These are phyloP conservation scores for Lactifluus subvellereus DNA, from an alignment of 768 basidiomycete species.

Conservation along the genomic window DNA sequence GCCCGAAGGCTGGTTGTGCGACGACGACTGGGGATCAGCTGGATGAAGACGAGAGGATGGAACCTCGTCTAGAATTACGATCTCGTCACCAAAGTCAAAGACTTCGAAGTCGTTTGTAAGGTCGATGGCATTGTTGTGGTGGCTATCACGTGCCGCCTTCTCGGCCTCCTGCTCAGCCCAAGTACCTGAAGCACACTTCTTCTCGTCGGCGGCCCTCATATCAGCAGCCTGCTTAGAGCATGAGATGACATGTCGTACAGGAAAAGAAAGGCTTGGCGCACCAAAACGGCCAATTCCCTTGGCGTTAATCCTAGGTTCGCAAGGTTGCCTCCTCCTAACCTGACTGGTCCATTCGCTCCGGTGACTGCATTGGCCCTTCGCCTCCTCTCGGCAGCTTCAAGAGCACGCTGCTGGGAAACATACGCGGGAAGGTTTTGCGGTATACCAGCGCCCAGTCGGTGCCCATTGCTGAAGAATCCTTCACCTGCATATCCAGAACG, in stretches of 20 bases:
- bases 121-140: conserved; percentile 54
- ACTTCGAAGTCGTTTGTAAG: conserved; percentile 39
- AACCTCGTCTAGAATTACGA: conserved; percentile 29
- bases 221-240: conserved; percentile 71
- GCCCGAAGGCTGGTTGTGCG: conserved; percentile 1
- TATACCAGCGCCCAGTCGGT: conserved; percentile 56
- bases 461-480: conserved; percentile 80
- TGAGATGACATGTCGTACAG: neutral
- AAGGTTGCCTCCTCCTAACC: conserved; percentile 51
- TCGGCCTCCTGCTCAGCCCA: conserved; percentile 54
- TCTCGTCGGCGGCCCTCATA: conserved; percentile 65
- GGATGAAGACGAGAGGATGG: conserved; percentile 20
- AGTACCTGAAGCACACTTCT: conserved; percentile 61
- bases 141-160: conserved; percentile 64
- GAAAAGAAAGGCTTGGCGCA: conserved; percentile 31
- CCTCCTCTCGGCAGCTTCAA: conserved; percentile 78
- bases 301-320: conserved; percentile 44
- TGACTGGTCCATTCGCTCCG: conserved; percentile 43
- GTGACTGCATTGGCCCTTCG: conserved; percentile 40
- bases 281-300: conserved; percentile 68
- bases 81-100: conserved; percentile 30
- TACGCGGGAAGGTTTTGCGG: conserved; percentile 65
- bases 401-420: conserved; percentile 57
- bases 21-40: conserved; percentile 17
- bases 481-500: conserved; percentile 84